Base-by-base conservation (phyloP, 1,139 yeast species). In the Zygoascus sp. region DNA sequence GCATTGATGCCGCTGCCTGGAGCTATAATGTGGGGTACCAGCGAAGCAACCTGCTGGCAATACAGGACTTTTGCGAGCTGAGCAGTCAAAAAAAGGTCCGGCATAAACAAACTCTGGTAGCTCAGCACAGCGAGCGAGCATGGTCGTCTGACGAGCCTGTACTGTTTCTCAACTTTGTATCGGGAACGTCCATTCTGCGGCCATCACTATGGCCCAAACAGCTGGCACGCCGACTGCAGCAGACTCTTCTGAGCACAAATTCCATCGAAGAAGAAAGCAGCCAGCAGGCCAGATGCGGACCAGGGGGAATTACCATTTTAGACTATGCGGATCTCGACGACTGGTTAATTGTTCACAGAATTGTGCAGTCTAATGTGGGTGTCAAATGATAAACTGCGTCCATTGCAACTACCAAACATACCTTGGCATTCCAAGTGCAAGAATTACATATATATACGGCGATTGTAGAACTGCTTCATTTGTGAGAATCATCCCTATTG, bases 21-120 rank as follows among this genome's bases (percentile, higher is more conserved):
- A 60, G 67, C 41, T 81, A 82, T 67, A 82, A 83, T 64, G 75
- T 84, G 54, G 73, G 79, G 13, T 76, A 76, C 50, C 88, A 81
- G 58, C 86, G 81, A 61, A 69, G 81, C 48, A 87, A 85, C 6
- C 44, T 60, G 7, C 72, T 81, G 57, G 78, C 75, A 19, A 87
- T 84, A 16, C 95, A 85, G 67, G 94, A 85, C 65, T 83, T 73
- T 69, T 81, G 85, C 65, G 90, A 83, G 63, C 73, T 85, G 52
- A 71, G 73, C 52, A 64, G 66, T 41, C 71, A 68, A 13, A 72
- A 68, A 10, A 87, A 80, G 54, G 73, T 83, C 50, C 63, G 70
- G n/a, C 75, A 73, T 58, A 85, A 85, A 63, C 73, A 77, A 19
- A 67, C 66, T 11, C 80, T 77, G 58, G 79, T 84, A 54, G 78